phyloP scores from a whole-genome alignment of 352 stramenopile genomes.

The Pythium dissotocum region DNA sequence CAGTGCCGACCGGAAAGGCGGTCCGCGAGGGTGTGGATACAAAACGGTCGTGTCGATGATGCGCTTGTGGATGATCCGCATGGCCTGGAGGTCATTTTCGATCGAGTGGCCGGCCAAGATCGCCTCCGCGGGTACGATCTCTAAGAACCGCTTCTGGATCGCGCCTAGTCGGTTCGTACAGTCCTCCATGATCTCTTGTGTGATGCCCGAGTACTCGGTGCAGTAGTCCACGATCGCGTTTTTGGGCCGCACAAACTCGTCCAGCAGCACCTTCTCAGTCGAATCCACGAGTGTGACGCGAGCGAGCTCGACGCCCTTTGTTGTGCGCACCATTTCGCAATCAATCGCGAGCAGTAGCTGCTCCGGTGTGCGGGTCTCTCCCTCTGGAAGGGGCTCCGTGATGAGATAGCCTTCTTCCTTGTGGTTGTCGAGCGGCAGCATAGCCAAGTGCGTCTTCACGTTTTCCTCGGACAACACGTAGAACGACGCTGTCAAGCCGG shows the following conservation, averaged over 20 bases:
- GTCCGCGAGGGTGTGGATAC: conserved; percentile 81
- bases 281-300: conserved; percentile 74
- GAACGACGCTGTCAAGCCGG: conserved; percentile 64
- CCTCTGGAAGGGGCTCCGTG: conserved; percentile 40
- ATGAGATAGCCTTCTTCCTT: conserved; percentile 42
- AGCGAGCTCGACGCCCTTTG: conserved; percentile 82
- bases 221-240: conserved; percentile 89
- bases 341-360: conserved; percentile 76
- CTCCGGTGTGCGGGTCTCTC: conserved; percentile 34
- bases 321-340: conserved; percentile 89
- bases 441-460: conserved; percentile 50
- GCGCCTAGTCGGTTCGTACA: conserved; percentile 63
- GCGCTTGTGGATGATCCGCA: conserved; percentile 69
- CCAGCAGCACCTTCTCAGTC: conserved; percentile 68
- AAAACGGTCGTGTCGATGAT: conserved; percentile 83
- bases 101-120: conserved; percentile 89
- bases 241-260: conserved; percentile 78
- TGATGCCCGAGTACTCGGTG: conserved; percentile 87
- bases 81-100: conserved; percentile 80
- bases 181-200: conserved; percentile 71
- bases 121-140: conserved; percentile 59
- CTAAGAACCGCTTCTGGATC: conserved; percentile 64
- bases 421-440: conserved; percentile 52
- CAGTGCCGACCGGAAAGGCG: conserved; percentile 74
- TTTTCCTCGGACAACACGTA: conserved; percentile 73